A percentile compares a stretch with the other conserved stretches of the same genome.
phyloP scores from a whole-genome alignment of 2,329 filamentous ascomycete species.

The Sclerotinia glacialis region DNA sequence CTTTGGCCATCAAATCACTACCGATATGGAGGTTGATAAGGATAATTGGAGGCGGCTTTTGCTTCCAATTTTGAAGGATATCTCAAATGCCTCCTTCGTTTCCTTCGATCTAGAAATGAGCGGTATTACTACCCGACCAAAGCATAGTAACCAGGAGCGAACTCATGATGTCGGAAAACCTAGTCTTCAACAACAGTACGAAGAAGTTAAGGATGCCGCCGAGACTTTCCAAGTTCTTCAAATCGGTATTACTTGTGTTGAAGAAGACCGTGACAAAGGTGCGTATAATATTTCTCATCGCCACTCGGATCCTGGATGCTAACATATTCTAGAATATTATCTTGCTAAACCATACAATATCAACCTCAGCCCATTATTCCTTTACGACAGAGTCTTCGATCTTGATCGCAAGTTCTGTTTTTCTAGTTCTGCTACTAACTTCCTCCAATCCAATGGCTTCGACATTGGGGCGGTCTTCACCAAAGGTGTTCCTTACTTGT shows the following conservation, averaged over 20 bases:
- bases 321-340: constrained; percentile 46
- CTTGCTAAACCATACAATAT: constrained; percentile 63
- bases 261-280: constrained; percentile 53
- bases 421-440: constrained; percentile 51
- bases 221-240: constrained; percentile 64
- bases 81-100: constrained; percentile 59
- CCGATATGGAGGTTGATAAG: constrained; percentile 19
- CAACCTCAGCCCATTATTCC: constrained; percentile 54
- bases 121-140: constrained; percentile 50
- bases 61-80: constrained; percentile 54
- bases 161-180: constrained; percentile 44
- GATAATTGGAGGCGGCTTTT: constrained; percentile 43
- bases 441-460: constrained; percentile 57
- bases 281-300: constrained; percentile 25
- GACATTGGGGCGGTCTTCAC: constrained; percentile 55
- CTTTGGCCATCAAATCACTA: not conserved
- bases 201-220: constrained; percentile 58
- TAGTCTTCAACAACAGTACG: constrained; percentile 58
- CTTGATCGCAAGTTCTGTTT: constrained; percentile 57
- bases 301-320: not conserved
- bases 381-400: constrained; percentile 44
- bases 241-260: constrained; percentile 64
- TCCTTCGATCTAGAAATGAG: constrained; percentile 66
- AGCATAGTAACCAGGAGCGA: constrained; percentile 34
- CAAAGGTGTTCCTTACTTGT: constrained; percentile 60